Evolutionary conservation across 495 filamentous ascomycete species (phyloP), one percentile per base, ranked within the genome.

Genomic region (Glonium stellatum): DNA sequence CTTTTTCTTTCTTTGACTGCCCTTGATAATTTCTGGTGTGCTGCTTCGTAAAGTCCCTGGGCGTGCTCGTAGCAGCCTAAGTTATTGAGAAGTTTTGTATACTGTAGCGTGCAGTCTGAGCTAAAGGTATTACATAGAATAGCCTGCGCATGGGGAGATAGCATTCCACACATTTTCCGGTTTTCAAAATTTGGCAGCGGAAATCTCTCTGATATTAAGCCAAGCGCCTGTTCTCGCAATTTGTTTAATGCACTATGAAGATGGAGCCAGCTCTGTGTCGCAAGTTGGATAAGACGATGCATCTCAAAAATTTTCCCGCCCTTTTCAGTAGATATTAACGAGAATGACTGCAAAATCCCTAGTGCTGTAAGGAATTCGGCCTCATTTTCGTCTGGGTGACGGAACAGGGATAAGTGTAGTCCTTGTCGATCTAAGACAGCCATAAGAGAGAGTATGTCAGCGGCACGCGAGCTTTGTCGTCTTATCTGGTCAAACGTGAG

Each of bases 261-360:
- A 42, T 75, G 59, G 5, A 82, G 68, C 79, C 78, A 82, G 21
- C 64, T 69, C 54, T 68, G 66, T 23, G 67, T 78, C 6, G 73
- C 68, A 23, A 79, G 59, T 64, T 82, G 76, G 19, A 82, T 77
- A 0, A 83, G 71, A 36, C 62, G 51, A 67, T 82, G 77, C 72
- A 81, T 83, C 60, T 75, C 70, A 59, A 79, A 79, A 0, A 50
- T 65, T 25, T 48, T 36, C 10, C 46, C 55, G 27, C 66, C 65
- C 22, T 48, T 21, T 34, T 27, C 59, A 19, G 63, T 58, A 4
- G 57, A 60, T 15, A 69, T 25, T 25, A 69, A 51, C 19, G 67
- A 69, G 39, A 44, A 67, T 35, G 35, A 53, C 18, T 5, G 58
- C 25, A 69, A 54, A 2, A 47, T 65, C 5, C 27, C n/a, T 31